Evolutionary conservation across 352 stramenopile genomes (phyloP), one percentile per base, ranked within the genome.

Genomic region (Globisporangium iwayamae): DNA sequence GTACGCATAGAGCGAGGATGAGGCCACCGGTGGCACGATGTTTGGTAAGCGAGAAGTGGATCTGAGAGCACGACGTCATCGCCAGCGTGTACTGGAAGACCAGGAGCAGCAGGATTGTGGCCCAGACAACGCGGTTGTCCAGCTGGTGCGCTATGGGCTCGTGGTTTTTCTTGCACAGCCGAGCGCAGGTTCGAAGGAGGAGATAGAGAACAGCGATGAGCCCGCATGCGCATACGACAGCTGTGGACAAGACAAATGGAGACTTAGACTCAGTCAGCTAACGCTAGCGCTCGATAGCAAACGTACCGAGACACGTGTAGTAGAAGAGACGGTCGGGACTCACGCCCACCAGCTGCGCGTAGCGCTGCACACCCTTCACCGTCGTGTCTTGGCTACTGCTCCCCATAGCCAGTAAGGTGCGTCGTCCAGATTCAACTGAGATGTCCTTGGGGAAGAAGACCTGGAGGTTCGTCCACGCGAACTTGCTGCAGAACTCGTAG

Each of bases 401-500:
- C 4, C 4, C 28, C 1, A 53, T 16, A 50, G 20, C 20, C 41
- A 66, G 32, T 43, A 51, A 36, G 20, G 20, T 10, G 30, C 51
- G 46, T 30, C 7, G 13, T 25, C 2, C 14, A n/a, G 11, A 25
- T 5, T 4, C n/a, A 30, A n/a, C 6, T 7, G 30, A 52, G 10
- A 43, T 25, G n/a, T 52, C 53, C 25, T 20, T 38, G 9, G 62
- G 62, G 22, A 56, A 62, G 45, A 87, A 79, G 34, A 81, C 67
- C 20, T 83, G 75, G 18, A 87, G 46, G 56, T 87, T 87, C 46
- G 69, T 81, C 78, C 78, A 87, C n/a, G 71, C 68, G 55, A 87
- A 74, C 45, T 78, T 75, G 18, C 63, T 65, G 46, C 67, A 76
- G 48, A 87, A 83, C 56, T 87, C 60, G 28, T 74, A 46, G 52